These are phyloP conservation scores for Mucor racemosus DNA, from an alignment of 371 early-diverging fungal genomes.

Conservation along the genomic window DNA sequence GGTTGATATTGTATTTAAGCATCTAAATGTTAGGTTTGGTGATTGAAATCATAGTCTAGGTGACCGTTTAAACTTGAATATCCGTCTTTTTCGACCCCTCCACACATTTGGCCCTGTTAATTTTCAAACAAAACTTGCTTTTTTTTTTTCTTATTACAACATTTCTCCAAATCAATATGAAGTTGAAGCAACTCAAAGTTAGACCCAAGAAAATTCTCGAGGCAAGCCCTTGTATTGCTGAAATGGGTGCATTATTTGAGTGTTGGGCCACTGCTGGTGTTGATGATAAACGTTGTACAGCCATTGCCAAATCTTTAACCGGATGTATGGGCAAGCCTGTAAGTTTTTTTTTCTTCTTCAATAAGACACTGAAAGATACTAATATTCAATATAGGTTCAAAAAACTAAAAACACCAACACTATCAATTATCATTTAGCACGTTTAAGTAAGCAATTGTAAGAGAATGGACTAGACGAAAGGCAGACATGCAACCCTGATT, in stretches of 20 bases:
- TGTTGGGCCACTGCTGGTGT: constrained; percentile 69
- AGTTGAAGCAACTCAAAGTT: constrained; percentile 69
- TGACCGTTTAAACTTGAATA: no score
- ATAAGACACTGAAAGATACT: neutral
- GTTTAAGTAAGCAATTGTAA: constrained; percentile 70
- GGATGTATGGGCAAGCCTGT: constrained; percentile 69
- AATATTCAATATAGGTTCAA: constrained; percentile 42
- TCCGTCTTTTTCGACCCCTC: no score
- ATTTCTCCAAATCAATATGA: constrained; percentile 40
- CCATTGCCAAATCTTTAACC: constrained; percentile 60
- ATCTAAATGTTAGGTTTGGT: no score
- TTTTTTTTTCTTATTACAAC: no score
- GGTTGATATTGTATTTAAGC: no score
- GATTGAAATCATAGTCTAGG: no score
- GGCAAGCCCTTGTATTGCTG: constrained; percentile 66
- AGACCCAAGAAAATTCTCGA: constrained; percentile 67
- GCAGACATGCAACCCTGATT: constrained; percentile 1
- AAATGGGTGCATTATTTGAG: constrained; percentile 72
- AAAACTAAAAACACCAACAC: constrained; percentile 60
- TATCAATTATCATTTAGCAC: constrained; percentile 71
- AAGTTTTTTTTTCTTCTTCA: constrained; percentile 26
- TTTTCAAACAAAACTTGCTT: no score
- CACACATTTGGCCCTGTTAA: no score
- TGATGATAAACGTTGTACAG: constrained; percentile 62
- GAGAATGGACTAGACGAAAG: neutral